These are phyloP conservation scores for Amauroascus verrucosus DNA, from an alignment of 2,329 filamentous ascomycete species.

Conservation along the genomic window DNA sequence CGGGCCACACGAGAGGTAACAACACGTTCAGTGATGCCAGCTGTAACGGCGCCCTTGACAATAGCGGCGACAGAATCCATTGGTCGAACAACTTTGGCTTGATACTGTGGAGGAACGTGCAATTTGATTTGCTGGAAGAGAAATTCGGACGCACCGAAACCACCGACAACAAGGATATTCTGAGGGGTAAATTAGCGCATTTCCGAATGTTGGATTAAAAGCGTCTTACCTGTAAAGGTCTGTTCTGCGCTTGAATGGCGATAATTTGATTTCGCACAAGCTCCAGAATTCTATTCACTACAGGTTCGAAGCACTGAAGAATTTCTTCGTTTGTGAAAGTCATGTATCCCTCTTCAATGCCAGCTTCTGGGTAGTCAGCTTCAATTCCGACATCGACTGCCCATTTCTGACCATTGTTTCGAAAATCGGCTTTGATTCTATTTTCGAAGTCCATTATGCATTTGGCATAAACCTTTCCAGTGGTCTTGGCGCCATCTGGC, in stretches of 20 bases:
- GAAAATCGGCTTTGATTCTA: conserved; percentile 98
- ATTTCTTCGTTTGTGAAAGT: conserved; percentile 99
- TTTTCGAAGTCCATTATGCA: conserved; percentile 99
- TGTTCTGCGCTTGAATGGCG: conserved; percentile 94
- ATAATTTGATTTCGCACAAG: conserved; percentile 97
- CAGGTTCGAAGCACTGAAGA: conserved; percentile 95
- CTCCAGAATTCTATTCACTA: conserved; percentile 93
- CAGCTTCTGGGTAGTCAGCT: conserved; percentile 92
- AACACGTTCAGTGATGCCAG: conserved; percentile 92
- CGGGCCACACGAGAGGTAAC: conserved; percentile 94
- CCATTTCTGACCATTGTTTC: conserved; percentile 98
- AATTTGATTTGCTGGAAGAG: conserved; percentile 99
- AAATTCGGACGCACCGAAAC: conserved; percentile 96
- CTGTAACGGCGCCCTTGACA: conserved; percentile 94
- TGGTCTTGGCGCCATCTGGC: conserved; percentile 89
- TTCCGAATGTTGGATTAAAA: neutral
- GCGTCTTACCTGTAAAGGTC: conserved; percentile 60
- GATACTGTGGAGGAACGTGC: conserved; percentile 95
- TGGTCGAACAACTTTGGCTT: conserved; percentile 92
- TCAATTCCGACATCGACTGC: conserved; percentile 97
- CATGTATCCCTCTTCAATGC: conserved; percentile 99
- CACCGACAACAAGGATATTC: conserved; percentile 94
- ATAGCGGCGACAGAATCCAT: conserved; percentile 99
- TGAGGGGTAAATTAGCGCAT: conserved; percentile 22
- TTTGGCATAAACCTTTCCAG: conserved; percentile 96